phyloP scores from a whole-genome alignment of 2,329 filamentous ascomycete genomes.

The Penicillium sp. region DNA sequence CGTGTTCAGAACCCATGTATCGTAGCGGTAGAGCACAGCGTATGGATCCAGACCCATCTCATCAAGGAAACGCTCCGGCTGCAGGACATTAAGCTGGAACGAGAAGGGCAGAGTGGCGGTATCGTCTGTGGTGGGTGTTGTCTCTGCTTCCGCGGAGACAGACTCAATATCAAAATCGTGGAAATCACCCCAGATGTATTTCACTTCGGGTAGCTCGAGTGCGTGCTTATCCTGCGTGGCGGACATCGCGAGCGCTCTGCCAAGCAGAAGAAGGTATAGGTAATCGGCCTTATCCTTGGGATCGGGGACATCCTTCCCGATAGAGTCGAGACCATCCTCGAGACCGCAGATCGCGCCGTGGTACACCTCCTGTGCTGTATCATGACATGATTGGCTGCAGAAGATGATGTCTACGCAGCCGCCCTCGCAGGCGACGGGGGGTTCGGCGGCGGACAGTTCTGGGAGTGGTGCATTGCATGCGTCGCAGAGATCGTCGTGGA shows the following conservation, averaged over 20 bases:
- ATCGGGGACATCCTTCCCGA: slow-evolving; percentile 58
- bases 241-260: slow-evolving; percentile 61
- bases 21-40: slow-evolving; percentile 42
- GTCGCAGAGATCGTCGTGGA: slow-evolving; percentile 85
- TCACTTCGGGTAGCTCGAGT: slow-evolving; percentile 59
- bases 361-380: slow-evolving; percentile 56
- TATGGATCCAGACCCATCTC: slow-evolving; percentile 65
- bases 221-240: slow-evolving; percentile 59
- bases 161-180: slow-evolving; percentile 33
- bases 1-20: slow-evolving; percentile 74
- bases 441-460: slow-evolving; percentile 46
- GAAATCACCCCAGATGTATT: slow-evolving; percentile 68
- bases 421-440: slow-evolving; percentile 49
- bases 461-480: slow-evolving; percentile 78
- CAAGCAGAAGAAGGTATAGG: slow-evolving; percentile 60
- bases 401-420: slow-evolving; percentile 61
- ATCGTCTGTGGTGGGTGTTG: slow-evolving; percentile 19
- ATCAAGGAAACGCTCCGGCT: slow-evolving; percentile 61
- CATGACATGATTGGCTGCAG: slow-evolving; percentile 58
- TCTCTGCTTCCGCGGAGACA: neutral
- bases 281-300: slow-evolving; percentile 59
- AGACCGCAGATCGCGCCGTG: slow-evolving; percentile 60
- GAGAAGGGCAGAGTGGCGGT: slow-evolving; percentile 58
- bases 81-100: slow-evolving; percentile 59
- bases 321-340: slow-evolving; percentile 53